A percentile compares a stretch with the other conserved stretches of the same genome.
phyloP scores from a whole-genome alignment of 2,329 filamentous ascomycete species.

The Alternaria infectoria region DNA sequence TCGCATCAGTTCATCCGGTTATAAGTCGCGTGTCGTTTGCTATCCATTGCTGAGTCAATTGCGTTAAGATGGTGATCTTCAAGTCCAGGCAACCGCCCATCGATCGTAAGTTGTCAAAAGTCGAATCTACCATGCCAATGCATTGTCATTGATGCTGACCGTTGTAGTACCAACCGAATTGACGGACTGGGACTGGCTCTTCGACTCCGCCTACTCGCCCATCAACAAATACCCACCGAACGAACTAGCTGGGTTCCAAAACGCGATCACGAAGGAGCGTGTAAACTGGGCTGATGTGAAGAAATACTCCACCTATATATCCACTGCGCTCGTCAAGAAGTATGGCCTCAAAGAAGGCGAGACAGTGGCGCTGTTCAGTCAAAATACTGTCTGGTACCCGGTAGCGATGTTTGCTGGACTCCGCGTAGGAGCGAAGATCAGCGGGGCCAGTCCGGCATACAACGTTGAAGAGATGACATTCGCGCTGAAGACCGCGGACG shows the following conservation, averaged over 20 bases:
- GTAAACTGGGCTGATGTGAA: constrained; percentile 66
- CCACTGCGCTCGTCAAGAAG: constrained; percentile 63
- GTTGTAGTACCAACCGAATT: constrained; percentile 59
- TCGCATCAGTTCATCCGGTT: neutral
- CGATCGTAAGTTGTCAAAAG: constrained; percentile 38
- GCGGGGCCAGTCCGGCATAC: constrained; percentile 69
- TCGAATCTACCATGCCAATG: neutral
- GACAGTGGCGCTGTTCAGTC: constrained; percentile 66
- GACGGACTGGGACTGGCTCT: constrained; percentile 68
- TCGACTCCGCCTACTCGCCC: constrained; percentile 62
- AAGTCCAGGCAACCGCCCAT: constrained; percentile 53
- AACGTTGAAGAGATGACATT: constrained; percentile 73
- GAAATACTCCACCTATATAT: constrained; percentile 63
- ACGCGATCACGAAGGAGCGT: constrained; percentile 65
- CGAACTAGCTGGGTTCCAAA: constrained; percentile 61
- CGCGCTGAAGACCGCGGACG: constrained; percentile 63
- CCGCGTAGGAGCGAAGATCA: constrained; percentile 63
- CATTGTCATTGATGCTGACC: constrained; percentile 5
- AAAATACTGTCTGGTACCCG: constrained; percentile 72
- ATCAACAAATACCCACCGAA: constrained; percentile 48
- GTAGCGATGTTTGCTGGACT: constrained; percentile 66
- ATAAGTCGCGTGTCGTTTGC: neutral
- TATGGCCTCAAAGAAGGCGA: constrained; percentile 62
- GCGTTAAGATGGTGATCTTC: constrained; percentile 48
- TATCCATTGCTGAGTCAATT: neutral